Evolutionary conservation across 345 rosid genomes (phyloP), one percentile per base, ranked within the genome.

Genomic region (Limnanthes douglasii): DNA sequence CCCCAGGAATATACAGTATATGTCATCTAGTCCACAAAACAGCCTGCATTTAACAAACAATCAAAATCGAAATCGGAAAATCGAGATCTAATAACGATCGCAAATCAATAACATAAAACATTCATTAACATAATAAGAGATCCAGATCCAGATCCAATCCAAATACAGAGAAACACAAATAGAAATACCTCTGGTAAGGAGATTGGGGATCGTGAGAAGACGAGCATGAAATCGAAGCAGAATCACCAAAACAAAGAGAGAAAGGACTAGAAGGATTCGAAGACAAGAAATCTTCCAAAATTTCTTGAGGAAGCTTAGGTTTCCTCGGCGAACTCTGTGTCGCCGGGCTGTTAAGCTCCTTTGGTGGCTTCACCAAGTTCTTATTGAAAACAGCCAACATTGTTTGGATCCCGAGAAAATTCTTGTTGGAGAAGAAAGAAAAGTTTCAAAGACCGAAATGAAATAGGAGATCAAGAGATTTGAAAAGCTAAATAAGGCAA

Each of bases 381-480:
- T 72, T 66, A 43, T 57, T 72, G 73, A 79, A 72, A 40, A 79
- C 57, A 1, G 73, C 75, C 65, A 79, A 53, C 93, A 79, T 79
- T 7, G 2, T 18, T 41, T 15, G 33, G 15, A 22, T n/a, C n/a
- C n/a, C n/a, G n/a, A n/a, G n/a, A n/a, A n/a, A n/a, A n/a, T n/a
- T n/a, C n/a, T n/a, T n/a, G n/a, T n/a, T n/a, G n/a, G n/a, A n/a
- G n/a, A n/a, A n/a, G n/a, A n/a, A n/a, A n/a, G n/a, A n/a, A n/a
- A n/a, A n/a, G n/a, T n/a, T n/a, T n/a, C n/a, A n/a, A n/a, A n/a
- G n/a, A n/a, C n/a, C n/a, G n/a, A n/a, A n/a, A n/a, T n/a, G n/a
- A n/a, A n/a, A n/a, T n/a, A n/a, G n/a, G n/a, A n/a, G n/a, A n/a
- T n/a, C n/a, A n/a, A n/a, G n/a, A n/a, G n/a, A n/a, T n/a, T n/a